phyloP scores from a whole-genome alignment of 495 filamentous ascomycete species.

The Clavariopsis aquatica region DNA sequence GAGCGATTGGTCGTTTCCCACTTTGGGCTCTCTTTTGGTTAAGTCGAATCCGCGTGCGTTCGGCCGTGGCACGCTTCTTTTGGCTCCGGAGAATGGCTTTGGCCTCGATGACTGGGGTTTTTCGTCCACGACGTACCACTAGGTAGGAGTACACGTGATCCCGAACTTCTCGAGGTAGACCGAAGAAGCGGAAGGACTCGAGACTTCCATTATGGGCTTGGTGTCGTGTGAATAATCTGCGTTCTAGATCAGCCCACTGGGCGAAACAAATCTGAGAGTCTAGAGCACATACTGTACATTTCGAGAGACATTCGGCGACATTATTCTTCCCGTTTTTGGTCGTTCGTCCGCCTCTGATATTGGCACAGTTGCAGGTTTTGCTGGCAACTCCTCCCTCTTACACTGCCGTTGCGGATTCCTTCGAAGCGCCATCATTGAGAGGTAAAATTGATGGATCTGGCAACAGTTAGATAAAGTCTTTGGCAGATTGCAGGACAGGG shows the following conservation, averaged over 20 bases:
- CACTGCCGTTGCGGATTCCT: slow-evolving; percentile 29
- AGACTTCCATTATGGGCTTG: neutral
- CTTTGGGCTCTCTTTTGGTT: slow-evolving; percentile 22
- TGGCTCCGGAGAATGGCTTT: slow-evolving; percentile 13
- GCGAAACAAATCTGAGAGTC: neutral
- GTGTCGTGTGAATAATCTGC: neutral
- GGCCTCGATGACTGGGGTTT: slow-evolving; percentile 20
- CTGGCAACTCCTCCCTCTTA: slow-evolving; percentile 20
- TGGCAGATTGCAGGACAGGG: neutral
- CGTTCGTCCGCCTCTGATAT: neutral
- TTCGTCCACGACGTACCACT: slow-evolving; percentile 18
- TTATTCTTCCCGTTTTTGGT: neutral
- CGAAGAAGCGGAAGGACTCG: slow-evolving; percentile 24
- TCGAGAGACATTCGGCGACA: neutral
- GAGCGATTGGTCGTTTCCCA: slow-evolving; percentile 20
- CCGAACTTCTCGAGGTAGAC: slow-evolving; percentile 30
- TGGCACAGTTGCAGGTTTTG: neutral
- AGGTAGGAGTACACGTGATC: slow-evolving; percentile 35
- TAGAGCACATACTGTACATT: neutral
- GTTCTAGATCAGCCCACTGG: neutral
- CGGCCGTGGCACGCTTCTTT: slow-evolving; percentile 24
- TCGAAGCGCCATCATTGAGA: slow-evolving; percentile 29
- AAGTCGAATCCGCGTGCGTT: slow-evolving; percentile 20
- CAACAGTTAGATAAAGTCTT: slow-evolving; percentile 18
- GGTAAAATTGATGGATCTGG: slow-evolving; percentile 35